A percentile compares a stretch with the other conserved stretches of the same genome.
Conservation (phyloP, 1,139 yeast genomes). For the Geotrichum australiense region DNA sequence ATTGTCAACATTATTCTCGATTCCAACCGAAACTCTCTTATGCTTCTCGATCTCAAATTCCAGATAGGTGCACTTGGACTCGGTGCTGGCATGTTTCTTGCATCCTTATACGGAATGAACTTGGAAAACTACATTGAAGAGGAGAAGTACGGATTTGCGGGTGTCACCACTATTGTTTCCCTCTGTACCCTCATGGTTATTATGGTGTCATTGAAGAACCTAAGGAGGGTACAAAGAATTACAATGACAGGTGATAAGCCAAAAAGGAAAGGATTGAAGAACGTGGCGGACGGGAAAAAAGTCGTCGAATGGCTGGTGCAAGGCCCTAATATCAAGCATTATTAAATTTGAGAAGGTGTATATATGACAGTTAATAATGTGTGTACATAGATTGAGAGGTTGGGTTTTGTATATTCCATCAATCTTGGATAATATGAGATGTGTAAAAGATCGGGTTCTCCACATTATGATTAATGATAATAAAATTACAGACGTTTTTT, state of each 20-base stretch:
- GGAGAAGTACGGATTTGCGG: constrained; percentile 55
- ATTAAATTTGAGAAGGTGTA: too few species aligned
- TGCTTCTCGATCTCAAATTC: constrained; percentile 82
- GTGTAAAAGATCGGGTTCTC: too few species aligned
- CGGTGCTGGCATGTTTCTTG: constrained; percentile 73
- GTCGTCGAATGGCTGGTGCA: constrained; percentile 16
- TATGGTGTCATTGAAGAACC: constrained; percentile 37
- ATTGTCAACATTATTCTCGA: constrained; percentile 91
- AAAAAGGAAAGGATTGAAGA: not conserved
- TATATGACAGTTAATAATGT: too few species aligned
- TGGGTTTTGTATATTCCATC: too few species aligned
- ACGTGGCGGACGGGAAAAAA: not conserved
- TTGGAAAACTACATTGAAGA: constrained; percentile 87
- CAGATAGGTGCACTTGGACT: constrained; percentile 85
- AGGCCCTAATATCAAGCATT: constrained; percentile 12
- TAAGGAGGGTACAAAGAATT: constrained; percentile 52
- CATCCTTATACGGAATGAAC: constrained; percentile 96
- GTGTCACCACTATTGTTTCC: constrained; percentile 47
- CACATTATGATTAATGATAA: too few species aligned
- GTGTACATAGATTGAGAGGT: too few species aligned
- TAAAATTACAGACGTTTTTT: too few species aligned
- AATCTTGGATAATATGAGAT: too few species aligned
- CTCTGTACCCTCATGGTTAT: constrained; percentile 39
- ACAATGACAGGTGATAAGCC: constrained; percentile 50
- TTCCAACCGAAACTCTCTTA: constrained; percentile 88